phyloP scores from a whole-genome alignment of 805 yeast species.

The Maudiozyma turicensis region DNA sequence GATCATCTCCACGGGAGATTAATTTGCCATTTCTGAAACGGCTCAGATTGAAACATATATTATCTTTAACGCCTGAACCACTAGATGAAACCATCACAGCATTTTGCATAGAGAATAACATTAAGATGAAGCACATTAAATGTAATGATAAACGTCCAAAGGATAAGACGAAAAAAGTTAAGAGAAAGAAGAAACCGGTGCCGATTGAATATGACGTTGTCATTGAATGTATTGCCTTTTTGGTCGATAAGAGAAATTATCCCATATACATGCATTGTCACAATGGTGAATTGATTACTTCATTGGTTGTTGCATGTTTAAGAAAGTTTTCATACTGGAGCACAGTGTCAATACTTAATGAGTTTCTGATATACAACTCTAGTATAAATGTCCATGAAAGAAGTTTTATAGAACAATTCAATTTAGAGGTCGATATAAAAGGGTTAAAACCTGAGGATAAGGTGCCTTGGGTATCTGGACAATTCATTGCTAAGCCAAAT shows the following conservation, averaged over 20 bases:
- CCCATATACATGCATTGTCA: slow-evolving; percentile 81
- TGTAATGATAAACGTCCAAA: slow-evolving; percentile 7
- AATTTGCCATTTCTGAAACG: slow-evolving; percentile 61
- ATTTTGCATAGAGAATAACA: slow-evolving; percentile 46
- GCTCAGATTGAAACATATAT: slow-evolving; percentile 56
- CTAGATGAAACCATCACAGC: slow-evolving; percentile 37
- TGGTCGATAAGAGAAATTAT: slow-evolving; percentile 47
- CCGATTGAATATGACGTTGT: slow-evolving; percentile 65
- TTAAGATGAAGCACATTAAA: slow-evolving; percentile 52
- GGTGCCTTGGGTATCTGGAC: slow-evolving; percentile 29
- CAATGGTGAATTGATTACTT: slow-evolving; percentile 83
- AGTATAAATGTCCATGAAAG: slow-evolving; percentile 77
- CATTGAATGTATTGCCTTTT: slow-evolving; percentile 45
- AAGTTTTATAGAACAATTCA: slow-evolving; percentile 70
- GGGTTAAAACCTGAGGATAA: slow-evolving; percentile 21
- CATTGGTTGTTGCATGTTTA: slow-evolving; percentile 76
- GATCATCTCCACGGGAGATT: slow-evolving; percentile 75
- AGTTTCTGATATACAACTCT: slow-evolving; percentile 67
- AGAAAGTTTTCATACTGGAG: slow-evolving; percentile 84
- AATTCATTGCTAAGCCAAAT: slow-evolving; percentile 9
- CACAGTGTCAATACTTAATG: slow-evolving; percentile 75
- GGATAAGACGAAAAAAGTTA: slow-evolving; percentile 35
- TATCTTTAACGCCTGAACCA: slow-evolving; percentile 74
- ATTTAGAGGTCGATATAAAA: slow-evolving; percentile 52
- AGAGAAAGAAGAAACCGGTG: slow-evolving; percentile 74